These are phyloP conservation scores for Phytophthora cryptogea DNA, from an alignment of 352 stramenopile species.

Conservation along the genomic window DNA sequence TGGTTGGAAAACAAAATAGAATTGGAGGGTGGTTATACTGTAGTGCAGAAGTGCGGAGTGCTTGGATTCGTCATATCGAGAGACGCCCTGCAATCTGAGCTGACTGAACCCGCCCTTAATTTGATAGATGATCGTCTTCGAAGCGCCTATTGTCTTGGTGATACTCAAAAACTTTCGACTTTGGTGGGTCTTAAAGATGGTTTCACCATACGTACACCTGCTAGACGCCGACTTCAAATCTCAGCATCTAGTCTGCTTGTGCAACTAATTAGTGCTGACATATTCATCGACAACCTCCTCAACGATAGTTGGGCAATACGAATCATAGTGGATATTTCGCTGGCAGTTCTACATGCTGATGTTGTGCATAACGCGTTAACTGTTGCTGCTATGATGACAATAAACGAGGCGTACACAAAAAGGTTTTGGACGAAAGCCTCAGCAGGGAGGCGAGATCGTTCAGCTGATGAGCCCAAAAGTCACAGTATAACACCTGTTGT, in stretches of 20 bases:
- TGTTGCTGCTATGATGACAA: conserved; percentile 14
- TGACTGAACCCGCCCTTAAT: conserved; percentile 5
- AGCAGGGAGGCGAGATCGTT: not conserved
- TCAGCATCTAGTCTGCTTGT: conserved; percentile 25
- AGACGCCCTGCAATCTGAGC: conserved; percentile 13
- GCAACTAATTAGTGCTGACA: conserved; percentile 6
- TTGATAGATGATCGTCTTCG: conserved; percentile 14
- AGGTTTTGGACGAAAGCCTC: conserved; percentile 14
- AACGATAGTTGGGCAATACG: conserved; percentile 20
- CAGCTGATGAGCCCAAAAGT: not conserved
- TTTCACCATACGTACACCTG: not conserved
- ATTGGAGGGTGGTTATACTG: not conserved
- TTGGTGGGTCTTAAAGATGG: conserved; percentile 2
- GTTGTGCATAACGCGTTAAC: conserved; percentile 17
- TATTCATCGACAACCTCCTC: conserved; percentile 21
- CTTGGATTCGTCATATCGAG: conserved; percentile 13
- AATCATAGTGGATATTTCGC: conserved; percentile 20
- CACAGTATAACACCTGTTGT: not conserved
- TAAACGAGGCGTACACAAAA: conserved; percentile 15
- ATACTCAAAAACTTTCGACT: conserved; percentile 9
- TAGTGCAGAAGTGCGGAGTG: conserved; percentile 13
- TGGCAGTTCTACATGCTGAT: conserved; percentile 10
- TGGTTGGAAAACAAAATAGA: conserved; percentile 4
- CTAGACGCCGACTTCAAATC: conserved; percentile 11
- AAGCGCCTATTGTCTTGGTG: conserved; percentile 1